Percentiles rank a stretch among this genome's conserved stretches.
phyloP scores from a whole-genome alignment of 2,329 filamentous ascomycete species.

The Clathrospora elynae region DNA sequence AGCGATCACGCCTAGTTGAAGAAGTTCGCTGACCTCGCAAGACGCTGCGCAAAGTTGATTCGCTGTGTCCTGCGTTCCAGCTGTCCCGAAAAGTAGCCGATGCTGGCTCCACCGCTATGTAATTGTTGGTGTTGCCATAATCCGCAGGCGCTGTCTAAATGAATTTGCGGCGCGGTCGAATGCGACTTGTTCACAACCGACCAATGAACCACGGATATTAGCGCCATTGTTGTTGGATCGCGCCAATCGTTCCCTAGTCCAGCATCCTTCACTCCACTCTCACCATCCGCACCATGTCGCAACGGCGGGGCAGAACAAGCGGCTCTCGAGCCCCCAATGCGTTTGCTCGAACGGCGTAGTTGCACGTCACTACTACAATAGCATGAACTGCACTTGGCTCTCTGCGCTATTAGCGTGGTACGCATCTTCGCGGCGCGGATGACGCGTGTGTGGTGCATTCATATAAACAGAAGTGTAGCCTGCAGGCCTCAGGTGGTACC shows the following conservation, averaged over 20 bases:
- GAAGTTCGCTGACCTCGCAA: constrained; percentile 9
- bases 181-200: constrained; percentile 11
- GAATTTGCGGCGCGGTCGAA: constrained; percentile 22
- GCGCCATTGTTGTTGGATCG: constrained; percentile 19
- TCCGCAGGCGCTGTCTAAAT: constrained; percentile 24
- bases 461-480: constrained; percentile 40
- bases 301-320: constrained; percentile 18
- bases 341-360: constrained; percentile 22
- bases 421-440: constrained; percentile 30
- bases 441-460: constrained; percentile 34
- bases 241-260: constrained; percentile 16
- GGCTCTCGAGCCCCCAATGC: constrained; percentile 23
- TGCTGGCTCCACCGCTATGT: constrained; percentile 12
- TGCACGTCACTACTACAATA: constrained; percentile 23
- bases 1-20: constrained; percentile 11
- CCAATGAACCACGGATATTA: constrained; percentile 21
- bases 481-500: constrained; percentile 42
- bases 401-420: constrained; percentile 13
- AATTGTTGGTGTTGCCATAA: constrained; percentile 13
- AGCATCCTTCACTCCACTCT: constrained; percentile 16
- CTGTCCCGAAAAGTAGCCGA: constrained; percentile 10
- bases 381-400: constrained; percentile 10
- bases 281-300: constrained; percentile 27
- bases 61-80: constrained; percentile 8
- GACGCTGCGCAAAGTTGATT: constrained; percentile 13